Percentiles rank a stretch among this genome's conserved stretches.
phyloP scores from a whole-genome alignment of 805 yeast species.

The Candida silvicultrix region DNA sequence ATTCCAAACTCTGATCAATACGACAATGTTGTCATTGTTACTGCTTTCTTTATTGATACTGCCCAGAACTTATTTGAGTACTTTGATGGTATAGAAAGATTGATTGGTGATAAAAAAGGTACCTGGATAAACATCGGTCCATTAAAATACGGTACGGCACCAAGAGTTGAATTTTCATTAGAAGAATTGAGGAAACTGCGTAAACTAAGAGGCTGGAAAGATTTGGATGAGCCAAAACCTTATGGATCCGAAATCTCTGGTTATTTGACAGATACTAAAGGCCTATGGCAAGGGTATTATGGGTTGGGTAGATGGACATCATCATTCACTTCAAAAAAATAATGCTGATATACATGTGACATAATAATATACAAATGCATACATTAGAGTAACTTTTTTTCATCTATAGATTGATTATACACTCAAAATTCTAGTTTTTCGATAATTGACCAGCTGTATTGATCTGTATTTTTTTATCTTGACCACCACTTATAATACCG shows the following conservation, averaged over 20 bases:
- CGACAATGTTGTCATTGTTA: slow-evolving; percentile 49
- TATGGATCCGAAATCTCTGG: slow-evolving; percentile 38
- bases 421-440: not conserved
- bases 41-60: slow-evolving; percentile 84
- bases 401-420: not conserved
- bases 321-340: not conserved
- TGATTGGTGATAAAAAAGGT: slow-evolving; percentile 40
- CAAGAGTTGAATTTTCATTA: slow-evolving; percentile 64
- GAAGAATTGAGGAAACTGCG: slow-evolving; percentile 62
- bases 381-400: not conserved
- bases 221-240: slow-evolving; percentile 30
- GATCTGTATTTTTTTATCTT: slow-evolving; percentile 88
- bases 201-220: slow-evolving; percentile 57
- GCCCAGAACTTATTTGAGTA: slow-evolving; percentile 82
- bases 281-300: slow-evolving; percentile 76
- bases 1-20: slow-evolving; percentile 23
- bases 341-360: not conserved
- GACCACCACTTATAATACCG: slow-evolving; percentile 91
- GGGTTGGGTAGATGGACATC: slow-evolving; percentile 55
- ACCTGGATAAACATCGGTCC: slow-evolving; percentile 93
- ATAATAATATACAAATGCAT: not conserved
- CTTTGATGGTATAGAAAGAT: slow-evolving; percentile 51
- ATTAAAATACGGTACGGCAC: slow-evolving; percentile 82
- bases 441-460: slow-evolving; percentile 37
- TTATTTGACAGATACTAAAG: slow-evolving; percentile 57